Evolutionary conservation across 1,284 basidiomycete genomes (phyloP), one percentile per base, ranked within the genome.

Genomic region (Wolfiporia cocos): DNA sequence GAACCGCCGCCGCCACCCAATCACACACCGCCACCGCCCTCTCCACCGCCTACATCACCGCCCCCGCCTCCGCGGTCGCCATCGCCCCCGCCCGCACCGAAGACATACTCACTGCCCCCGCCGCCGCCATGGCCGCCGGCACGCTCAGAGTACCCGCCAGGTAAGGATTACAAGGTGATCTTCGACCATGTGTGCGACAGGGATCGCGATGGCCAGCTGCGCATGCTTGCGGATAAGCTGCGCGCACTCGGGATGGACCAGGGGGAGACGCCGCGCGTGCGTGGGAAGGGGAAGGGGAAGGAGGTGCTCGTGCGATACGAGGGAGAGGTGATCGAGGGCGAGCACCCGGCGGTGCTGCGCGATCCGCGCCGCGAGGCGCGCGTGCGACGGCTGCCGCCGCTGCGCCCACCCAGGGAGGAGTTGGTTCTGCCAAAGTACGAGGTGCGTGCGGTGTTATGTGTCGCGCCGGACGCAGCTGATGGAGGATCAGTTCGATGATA

Each of bases 401-500:
- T 65, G 39, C 61, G 75, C 19, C 63, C 65, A 3, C 48, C 43
- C 18, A 63, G 73, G 43, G 66, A 62, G 14, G 68, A 72, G 32
- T 71, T 85, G 43, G 55, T 74, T 35, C 64, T 71, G 42, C 49
- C 68, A 37, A 68, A 69, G 47, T 87, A 81, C 46, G 81, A 85
- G 74, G 84, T 84, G 56, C 52, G 78, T 71, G 35, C 28, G 18
- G 3, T 35, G 9, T 17, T 5, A 9, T 46, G 15, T 26, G 14
- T 37, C 26, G 23, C 23, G n/a, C n/a, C n/a, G 28, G 31, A 3
- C 23, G 15, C 17, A 22, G 6, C 3, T 41, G 11, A 33, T 34
- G 3, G 12, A 23, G 42, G n/a, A 28, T 21, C 61, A 92, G 86
- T 83, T 85, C 67, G 92, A 96, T 61, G 63, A 67, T 21, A 70